Base-by-base conservation (phyloP, 495 filamentous ascomycete species). In the Sporormia fimetaria region DNA sequence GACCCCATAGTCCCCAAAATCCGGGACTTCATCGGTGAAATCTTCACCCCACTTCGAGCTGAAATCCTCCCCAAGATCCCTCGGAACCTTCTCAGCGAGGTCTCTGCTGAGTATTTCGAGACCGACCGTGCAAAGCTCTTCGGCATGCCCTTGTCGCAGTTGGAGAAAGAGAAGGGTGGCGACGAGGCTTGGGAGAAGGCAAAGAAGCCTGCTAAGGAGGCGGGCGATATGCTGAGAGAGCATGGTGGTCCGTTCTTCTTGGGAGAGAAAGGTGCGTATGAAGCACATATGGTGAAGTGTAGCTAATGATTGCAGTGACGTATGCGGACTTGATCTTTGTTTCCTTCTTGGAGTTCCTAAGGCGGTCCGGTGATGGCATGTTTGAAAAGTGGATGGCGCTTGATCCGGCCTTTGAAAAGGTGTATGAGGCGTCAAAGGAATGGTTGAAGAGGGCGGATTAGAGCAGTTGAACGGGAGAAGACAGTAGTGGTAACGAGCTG, bases 141-240 rank as follows among this genome's bases (percentile, higher is more conserved):
- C 4, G 71, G 69, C 0, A 69, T 66, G 67, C 21, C 59, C 2
- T 45, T 76, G 8, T 57, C 59, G 7, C 51, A 73, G 36, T 41
- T 61, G 2, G 64, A 59, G 42, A 37, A 55, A 39, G 54, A 59
- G 37, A 38, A 58, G n/a, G 59, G 62, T 22, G 73, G 57, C 11
- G 58, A 66, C 8, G 17, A 37, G 4, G 60, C 55, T 1, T 76
- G 62, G 62, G 47, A 60, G 11, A 42, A 40, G 0, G 65, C 58
- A 0, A 54, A 55, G 43, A 55, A 62, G 14, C 31, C 41, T 0
- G 16, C 74, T 9, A 43, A 56, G 31, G 56, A 66, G 33, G 35
- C 69, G 15, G 71, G 64, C 21, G 65, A 38, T 2, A 21, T 75
- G 47, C 40, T 79, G 56, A 64, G 61, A 56, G 67, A 71, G 51